phyloP scores from a whole-genome alignment of 495 filamentous ascomycete genomes.

The Neurospora cerealis region DNA sequence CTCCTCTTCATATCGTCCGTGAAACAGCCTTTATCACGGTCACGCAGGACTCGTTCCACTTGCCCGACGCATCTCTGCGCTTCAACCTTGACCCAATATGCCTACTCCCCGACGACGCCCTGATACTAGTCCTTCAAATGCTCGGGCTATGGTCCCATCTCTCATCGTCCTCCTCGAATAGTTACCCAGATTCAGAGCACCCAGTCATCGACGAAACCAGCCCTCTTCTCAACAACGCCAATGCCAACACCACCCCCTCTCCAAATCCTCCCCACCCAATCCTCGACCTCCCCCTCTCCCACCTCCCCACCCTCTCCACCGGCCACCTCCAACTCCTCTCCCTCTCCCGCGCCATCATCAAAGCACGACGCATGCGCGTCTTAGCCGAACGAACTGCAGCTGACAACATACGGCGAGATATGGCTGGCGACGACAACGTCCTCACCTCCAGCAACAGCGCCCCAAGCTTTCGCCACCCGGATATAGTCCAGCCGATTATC shows the following conservation, averaged over 20 bases:
- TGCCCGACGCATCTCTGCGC: conserved; percentile 19
- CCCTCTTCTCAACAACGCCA: background rate
- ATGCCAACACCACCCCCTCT: background rate
- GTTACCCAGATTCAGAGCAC: background rate
- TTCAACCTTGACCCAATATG: conserved; percentile 16
- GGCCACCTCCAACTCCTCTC: conserved; percentile 22
- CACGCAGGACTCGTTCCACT: conserved; percentile 32
- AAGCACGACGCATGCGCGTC: conserved; percentile 1
- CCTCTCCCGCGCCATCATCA: conserved; percentile 15
- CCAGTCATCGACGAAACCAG: background rate
- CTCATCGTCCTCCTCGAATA: background rate
- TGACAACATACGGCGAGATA: no score
- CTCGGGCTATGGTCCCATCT: conserved; percentile 12
- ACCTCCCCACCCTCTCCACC: conserved; percentile 17
- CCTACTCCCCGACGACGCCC: background rate
- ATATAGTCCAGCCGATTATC: conserved; percentile 41
- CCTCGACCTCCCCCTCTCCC: conserved; percentile 11
- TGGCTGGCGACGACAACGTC: background rate
- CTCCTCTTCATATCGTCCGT: conserved; percentile 20
- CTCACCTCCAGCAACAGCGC: background rate
- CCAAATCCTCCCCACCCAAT: background rate
- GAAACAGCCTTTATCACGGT: conserved; percentile 29
- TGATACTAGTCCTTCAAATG: conserved; percentile 7
- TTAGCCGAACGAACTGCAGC: background rate
- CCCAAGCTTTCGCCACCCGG: background rate